Percentiles rank a stretch among this genome's conserved stretches.
Conservation (phyloP, 495 filamentous ascomycete species). For the Neurospora terricola region DNA sequence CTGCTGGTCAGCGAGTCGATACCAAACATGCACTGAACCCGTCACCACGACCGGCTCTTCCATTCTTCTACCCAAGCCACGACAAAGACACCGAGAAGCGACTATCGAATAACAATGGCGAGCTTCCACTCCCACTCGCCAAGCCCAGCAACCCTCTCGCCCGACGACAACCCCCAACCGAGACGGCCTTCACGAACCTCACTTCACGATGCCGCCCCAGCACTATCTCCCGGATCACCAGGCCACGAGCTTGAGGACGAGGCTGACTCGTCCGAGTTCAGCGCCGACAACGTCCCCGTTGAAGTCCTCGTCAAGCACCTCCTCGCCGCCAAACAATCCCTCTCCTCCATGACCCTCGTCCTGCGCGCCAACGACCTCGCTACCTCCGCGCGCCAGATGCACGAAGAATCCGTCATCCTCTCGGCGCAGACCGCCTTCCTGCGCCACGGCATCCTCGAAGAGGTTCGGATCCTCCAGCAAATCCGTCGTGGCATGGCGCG, state of each 20-base stretch:
- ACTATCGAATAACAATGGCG: neutral
- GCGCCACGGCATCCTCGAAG: conserved; percentile 58
- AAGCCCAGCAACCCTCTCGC: neutral
- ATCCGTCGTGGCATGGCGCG: conserved; percentile 52
- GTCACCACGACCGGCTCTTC: neutral
- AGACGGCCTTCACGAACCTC: neutral
- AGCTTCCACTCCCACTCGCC: neutral
- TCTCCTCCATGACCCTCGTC: conserved; percentile 77
- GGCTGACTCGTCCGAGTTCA: conserved; percentile 10
- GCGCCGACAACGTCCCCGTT: conserved; percentile 36
- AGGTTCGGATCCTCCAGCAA: conserved; percentile 57
- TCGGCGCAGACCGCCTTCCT: conserved; percentile 71
- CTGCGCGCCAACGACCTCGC: conserved; percentile 84
- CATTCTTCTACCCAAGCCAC: neutral
- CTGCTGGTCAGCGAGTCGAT: neutral
- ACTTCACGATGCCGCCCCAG: neutral
- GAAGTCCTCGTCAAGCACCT: conserved; percentile 74
- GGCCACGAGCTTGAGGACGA: conserved; percentile 5
- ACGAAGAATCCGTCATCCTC: conserved; percentile 74
- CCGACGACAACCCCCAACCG: neutral
- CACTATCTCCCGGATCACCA: conserved; percentile 8
- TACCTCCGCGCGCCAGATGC: conserved; percentile 56
- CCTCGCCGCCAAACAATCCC: conserved; percentile 78
- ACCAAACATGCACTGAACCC: neutral
- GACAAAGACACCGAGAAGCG: neutral